These are phyloP conservation scores for Aspergillus alliaceus DNA, from an alignment of 2,329 filamentous ascomycete species.

Conservation along the genomic window DNA sequence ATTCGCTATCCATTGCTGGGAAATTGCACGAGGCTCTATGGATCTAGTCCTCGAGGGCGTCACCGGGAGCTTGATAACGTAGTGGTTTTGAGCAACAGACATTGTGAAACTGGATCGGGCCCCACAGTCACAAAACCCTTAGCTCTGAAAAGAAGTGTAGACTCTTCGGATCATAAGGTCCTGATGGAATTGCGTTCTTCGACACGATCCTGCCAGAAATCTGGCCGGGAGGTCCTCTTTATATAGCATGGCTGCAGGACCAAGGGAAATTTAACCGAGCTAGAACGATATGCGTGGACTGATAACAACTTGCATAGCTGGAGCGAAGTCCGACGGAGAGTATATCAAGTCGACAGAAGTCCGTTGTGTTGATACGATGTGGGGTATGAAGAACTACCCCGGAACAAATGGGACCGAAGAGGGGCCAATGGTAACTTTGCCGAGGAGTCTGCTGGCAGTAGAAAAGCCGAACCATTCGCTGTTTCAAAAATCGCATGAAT, in stretches of 20 bases:
- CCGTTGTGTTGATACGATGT: neutral
- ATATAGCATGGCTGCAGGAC: neutral
- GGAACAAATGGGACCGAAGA: neutral
- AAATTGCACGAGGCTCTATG: conserved; percentile 26
- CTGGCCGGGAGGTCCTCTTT: neutral
- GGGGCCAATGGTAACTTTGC: neutral
- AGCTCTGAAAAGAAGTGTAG: neutral
- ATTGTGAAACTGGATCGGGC: conserved; percentile 4
- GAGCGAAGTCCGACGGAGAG: neutral
- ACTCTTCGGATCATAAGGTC: too few species aligned
- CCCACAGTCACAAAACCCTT: neutral
- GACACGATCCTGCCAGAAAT: neutral
- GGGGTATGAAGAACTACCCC: neutral
- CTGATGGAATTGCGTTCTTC: neutral
- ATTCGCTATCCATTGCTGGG: conserved; percentile 34
- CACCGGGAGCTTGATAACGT: conserved; percentile 32
- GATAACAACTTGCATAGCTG: neutral
- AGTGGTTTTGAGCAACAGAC: conserved; percentile 22
- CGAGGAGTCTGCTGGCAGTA: neutral
- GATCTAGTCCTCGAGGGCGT: conserved; percentile 20
- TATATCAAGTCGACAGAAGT: neutral
- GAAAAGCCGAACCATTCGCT: neutral
- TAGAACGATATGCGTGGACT: neutral
- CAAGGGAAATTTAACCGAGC: neutral
- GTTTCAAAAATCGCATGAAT: neutral